Evolutionary conservation across 202 grass and related monocot genomes (phyloP), one percentile per base, ranked within the genome.

Genomic region (Setaria italica): DNA sequence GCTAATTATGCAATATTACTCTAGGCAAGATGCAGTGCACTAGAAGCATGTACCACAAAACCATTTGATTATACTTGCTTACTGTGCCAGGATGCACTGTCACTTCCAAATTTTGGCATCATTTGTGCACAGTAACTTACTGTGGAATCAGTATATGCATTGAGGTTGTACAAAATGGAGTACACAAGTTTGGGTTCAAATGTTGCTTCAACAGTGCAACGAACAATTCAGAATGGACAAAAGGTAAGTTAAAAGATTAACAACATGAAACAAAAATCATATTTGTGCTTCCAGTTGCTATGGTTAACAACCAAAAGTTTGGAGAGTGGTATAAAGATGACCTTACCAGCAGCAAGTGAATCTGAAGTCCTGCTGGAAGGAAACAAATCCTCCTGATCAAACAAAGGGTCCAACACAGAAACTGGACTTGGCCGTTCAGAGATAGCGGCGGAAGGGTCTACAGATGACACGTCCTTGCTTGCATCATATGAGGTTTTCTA

Each of bases 391-490:
- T 99, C 90, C 84, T 92, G 90, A 53, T 88, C 85, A 86, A 92
- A 89, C 12, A 87, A 87, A 63, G 68, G 68, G 73, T 99, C 94
- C 74, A 94, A 86, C 25, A 99, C 90, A 83, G 94, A 92, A 70
- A 99, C 84, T 67, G 94, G 94, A 82, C 88, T 97, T 66, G 88
- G 92, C 67, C 90, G 87, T 82, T 99, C 90, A 51, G 51, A 57
- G 37, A 79, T 74, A 83, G 78, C 33, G 80, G 85, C 62, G 80
- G 80, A 73, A 64, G 33, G 73, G 83, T 96, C 93, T 12, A 63
- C n/a, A 68, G 85, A 62, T 84, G 84, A 64, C 32, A 77, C 45
- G 33, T 92, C 90, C 79, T 86, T 89, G 84, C 85, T 99, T 79
- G 85, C 89, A 91, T 87, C 82, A 46, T 85, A 85, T 65, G 72